Percentiles rank a stretch among this genome's conserved stretches.
Evolutionary conservation across 768 basidiomycete species (phyloP).

Genomic region (Amanita pseudoporphyria): DNA sequence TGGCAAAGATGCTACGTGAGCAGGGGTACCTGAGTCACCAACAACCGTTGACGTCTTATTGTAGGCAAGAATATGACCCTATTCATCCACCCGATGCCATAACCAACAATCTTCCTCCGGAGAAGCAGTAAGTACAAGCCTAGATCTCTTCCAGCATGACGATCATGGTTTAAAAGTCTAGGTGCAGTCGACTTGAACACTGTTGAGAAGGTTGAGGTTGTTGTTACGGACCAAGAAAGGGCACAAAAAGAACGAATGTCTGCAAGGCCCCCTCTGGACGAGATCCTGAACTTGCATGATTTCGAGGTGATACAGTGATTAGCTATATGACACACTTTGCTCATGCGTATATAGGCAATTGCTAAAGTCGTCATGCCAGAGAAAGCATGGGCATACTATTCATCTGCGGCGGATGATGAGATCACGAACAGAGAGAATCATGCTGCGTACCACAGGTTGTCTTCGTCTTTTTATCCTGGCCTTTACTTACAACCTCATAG

Average conservation of each 20-base stretch:
- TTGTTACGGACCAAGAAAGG: constrained; percentile 57
- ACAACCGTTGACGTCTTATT: constrained; percentile 4
- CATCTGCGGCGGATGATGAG: no score
- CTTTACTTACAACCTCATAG: no score
- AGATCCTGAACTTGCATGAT: constrained; percentile 86
- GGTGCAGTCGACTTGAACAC: constrained; percentile 67
- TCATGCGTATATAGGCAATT: constrained; percentile 53
- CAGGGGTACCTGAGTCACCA: constrained; percentile 1
- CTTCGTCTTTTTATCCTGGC: no score
- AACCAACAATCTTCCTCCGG: constrained; percentile 64
- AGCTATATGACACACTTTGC: no score
- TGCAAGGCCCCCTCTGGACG: constrained; percentile 67
- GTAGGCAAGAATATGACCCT: constrained; percentile 71
- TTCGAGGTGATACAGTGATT: no score
- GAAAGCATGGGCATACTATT: constrained; percentile 97
- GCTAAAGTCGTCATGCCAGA: constrained; percentile 74
- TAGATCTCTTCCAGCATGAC: not conserved
- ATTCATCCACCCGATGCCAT: constrained; percentile 85
- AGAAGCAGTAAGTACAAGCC: constrained; percentile 61
- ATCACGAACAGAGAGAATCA: no score
- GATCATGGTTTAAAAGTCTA: constrained; percentile 29
- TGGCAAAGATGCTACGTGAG: constrained; percentile 83
- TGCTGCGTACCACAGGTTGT: no score
- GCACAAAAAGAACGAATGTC: no score
- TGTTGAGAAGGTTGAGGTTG: constrained; percentile 49